Evolutionary conservation across 768 basidiomycete genomes (phyloP).

Genomic region (Kwoniella dendrophila): DNA sequence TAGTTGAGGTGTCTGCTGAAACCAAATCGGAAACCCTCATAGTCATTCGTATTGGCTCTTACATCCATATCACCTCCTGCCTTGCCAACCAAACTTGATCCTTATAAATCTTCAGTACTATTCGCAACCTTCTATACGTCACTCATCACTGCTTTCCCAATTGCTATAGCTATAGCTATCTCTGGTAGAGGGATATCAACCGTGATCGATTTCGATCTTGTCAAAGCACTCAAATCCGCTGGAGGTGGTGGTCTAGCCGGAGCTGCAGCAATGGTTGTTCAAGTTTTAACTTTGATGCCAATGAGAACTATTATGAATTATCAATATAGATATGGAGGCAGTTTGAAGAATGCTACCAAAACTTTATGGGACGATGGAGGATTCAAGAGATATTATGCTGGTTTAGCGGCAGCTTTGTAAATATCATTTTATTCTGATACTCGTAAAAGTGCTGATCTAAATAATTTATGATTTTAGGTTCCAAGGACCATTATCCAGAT

Average conservation of each 20-base stretch:
- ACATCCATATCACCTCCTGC: constrained; percentile 44
- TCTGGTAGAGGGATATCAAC: constrained; percentile 49
- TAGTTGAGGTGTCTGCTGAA: too few relatives aligned
- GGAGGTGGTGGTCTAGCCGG: constrained; percentile 89
- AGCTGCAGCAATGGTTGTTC: constrained; percentile 87
- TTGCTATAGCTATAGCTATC: constrained; percentile 41
- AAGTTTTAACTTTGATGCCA: constrained; percentile 89
- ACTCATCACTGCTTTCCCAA: constrained; percentile 40
- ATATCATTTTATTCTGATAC: constrained; percentile 55
- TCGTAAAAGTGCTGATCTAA: neutral
- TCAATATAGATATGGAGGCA: constrained; percentile 82
- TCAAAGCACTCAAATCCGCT: constrained; percentile 74
- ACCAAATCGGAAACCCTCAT: neutral
- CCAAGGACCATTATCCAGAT: constrained; percentile 62
- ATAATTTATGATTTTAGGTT: constrained; percentile 35
- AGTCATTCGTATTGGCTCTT: constrained; percentile 50
- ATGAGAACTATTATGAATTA: constrained; percentile 98
- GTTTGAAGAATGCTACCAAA: constrained; percentile 65
- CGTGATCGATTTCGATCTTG: constrained; percentile 71
- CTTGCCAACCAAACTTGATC: constrained; percentile 29
- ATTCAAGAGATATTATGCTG: constrained; percentile 82
- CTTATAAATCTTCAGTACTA: constrained; percentile 47
- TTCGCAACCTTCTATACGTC: constrained; percentile 37
- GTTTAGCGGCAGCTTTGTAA: constrained; percentile 82
- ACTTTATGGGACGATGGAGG: constrained; percentile 80